phyloP scores from a whole-genome alignment of 148 eudicot genomes.

The Fagopyrum tataricum region DNA sequence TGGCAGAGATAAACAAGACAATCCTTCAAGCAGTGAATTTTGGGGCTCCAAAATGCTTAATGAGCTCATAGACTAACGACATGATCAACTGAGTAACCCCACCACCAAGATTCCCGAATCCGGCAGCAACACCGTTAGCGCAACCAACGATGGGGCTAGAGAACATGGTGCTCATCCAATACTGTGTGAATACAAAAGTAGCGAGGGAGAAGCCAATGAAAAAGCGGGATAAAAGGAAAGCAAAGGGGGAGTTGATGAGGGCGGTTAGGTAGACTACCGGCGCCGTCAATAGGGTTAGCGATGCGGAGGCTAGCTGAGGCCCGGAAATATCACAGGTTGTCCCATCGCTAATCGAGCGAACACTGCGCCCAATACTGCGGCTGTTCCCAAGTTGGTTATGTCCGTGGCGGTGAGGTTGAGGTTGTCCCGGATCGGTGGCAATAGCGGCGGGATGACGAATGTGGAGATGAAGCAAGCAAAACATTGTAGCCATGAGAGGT shows the following conservation, averaged over 20 bases:
- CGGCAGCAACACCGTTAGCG: not conserved
- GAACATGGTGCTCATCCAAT: not conserved
- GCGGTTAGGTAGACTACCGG: constrained; percentile 25
- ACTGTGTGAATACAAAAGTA: not conserved
- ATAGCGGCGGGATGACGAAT: too few relatives aligned
- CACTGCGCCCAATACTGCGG: constrained; percentile 41
- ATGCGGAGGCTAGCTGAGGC: constrained; percentile 24
- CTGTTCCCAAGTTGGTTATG: constrained; percentile 30
- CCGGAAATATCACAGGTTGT: constrained; percentile 44
- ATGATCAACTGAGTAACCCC: not conserved
- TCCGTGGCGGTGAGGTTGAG: constrained; percentile 33
- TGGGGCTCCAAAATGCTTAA: not conserved
- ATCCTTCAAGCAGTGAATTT: not conserved
- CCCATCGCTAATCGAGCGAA: constrained; percentile 55
- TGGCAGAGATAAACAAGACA: not conserved
- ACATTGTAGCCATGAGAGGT: too few relatives aligned
- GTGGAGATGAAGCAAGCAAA: too few relatives aligned
- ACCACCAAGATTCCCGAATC: not conserved
- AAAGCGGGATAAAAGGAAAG: constrained; percentile 11
- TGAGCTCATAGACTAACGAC: not conserved
- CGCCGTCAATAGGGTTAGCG: constrained; percentile 28
- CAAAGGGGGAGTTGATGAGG: constrained; percentile 16
- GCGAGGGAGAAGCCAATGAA: not conserved
- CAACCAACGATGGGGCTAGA: not conserved
- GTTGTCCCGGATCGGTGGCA: constrained; percentile 33